Conservation (phyloP, 257 asterid genomes). For the Eustoma russellianum region DNA sequence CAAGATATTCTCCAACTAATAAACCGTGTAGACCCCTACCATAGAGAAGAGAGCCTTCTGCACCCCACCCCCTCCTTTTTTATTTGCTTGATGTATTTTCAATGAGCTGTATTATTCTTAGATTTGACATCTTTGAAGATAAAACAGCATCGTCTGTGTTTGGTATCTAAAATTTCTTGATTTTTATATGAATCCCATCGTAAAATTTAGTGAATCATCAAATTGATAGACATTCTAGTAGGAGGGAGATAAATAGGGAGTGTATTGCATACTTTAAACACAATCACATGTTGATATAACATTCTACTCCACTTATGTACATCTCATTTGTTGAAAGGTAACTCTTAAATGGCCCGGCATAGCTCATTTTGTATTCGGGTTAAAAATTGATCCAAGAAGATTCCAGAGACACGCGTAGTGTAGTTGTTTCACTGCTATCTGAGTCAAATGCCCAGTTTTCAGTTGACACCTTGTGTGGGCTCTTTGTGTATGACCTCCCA, state of each 20-base stretch:
- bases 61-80: not conserved
- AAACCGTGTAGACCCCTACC: slow-evolving; percentile 10
- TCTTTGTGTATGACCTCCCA: no score
- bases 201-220: not conserved
- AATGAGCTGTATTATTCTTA: slow-evolving; percentile 22
- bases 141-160: not conserved
- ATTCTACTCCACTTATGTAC: not conserved
- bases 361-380: no score
- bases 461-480: no score
- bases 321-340: not conserved
- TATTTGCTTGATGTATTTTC: not conserved
- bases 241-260: no score
- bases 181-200: not conserved
- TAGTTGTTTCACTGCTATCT: no score
- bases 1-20: not conserved
- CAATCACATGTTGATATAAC: not conserved
- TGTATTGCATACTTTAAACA: no score
- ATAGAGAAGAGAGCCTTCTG: not conserved
- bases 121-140: slow-evolving; percentile 9
- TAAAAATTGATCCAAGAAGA: no score
- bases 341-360: no score
- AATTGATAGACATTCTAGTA: not conserved
- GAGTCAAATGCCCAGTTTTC: no score
- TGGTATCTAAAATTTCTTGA: not conserved
- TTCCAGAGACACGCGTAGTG: no score